These are phyloP conservation scores for Claviceps citrina DNA, from an alignment of 2,329 filamentous ascomycete species.

Conservation along the genomic window DNA sequence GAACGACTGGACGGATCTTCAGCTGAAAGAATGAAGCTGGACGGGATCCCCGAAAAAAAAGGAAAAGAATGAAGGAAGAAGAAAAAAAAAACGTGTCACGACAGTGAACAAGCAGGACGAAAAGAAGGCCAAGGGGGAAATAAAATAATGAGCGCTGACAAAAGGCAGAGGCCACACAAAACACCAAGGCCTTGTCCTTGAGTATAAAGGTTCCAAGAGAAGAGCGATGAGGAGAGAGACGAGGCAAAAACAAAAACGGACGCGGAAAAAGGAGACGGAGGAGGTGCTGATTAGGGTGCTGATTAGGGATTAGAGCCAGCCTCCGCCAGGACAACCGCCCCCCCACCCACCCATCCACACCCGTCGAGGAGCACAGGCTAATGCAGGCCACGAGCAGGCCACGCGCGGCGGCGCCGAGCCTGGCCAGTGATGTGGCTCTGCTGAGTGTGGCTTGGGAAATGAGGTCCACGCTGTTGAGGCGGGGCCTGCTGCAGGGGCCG, in stretches of 20 bases:
- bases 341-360: neutral
- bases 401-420: neutral
- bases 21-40: conserved; percentile 19
- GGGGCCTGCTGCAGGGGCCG: conserved; percentile 5
- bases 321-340: no score
- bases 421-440: no score
- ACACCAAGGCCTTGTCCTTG: conserved; percentile 1
- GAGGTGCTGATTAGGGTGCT: neutral
- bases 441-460: no score
- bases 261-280: conserved; percentile 3
- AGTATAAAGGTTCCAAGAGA: neutral
- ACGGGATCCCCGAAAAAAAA: conserved; percentile 3
- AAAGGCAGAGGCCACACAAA: neutral
- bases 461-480: no score
- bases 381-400: neutral
- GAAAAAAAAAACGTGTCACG: neutral
- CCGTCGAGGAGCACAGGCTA: neutral
- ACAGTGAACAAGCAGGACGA: neutral
- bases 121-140: neutral
- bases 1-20: conserved; percentile 26
- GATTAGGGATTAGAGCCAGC: no score
- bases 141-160: neutral
- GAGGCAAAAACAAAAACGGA: neutral
- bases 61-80: neutral
- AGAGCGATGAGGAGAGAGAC: neutral